phyloP scores from a whole-genome alignment of 202 grass and related monocot genomes.

The Elaeis oleifera region DNA sequence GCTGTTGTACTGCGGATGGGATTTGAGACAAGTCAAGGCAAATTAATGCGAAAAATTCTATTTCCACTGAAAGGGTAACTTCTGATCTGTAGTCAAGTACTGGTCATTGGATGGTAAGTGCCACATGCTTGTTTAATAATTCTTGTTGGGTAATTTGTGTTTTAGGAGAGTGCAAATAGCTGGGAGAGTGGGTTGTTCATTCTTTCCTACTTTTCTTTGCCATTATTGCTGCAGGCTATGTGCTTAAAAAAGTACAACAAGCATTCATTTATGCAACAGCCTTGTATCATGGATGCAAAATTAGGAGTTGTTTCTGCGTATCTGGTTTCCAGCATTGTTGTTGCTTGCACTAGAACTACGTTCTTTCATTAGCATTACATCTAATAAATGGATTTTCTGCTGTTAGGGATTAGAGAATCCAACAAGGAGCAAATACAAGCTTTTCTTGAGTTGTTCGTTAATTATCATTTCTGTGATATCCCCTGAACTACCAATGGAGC shows the following conservation, averaged over 20 bases:
- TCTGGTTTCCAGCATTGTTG: background rate
- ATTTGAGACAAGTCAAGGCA: slow-evolving; percentile 98
- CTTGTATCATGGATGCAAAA: no score
- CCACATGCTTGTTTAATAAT: no score
- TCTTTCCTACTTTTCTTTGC: no score
- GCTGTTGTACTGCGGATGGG: slow-evolving; percentile 94
- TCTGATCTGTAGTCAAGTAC: slow-evolving; percentile 20
- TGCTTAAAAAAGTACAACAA: slow-evolving; percentile 60
- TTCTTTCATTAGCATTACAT: slow-evolving; percentile 1
- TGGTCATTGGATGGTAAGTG: slow-evolving; percentile 11
- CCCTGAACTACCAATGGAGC: slow-evolving; percentile 95
- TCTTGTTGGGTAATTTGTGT: background rate
- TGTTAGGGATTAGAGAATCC: slow-evolving; percentile 88
- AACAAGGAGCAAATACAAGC: slow-evolving; percentile 96
- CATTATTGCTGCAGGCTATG: no score
- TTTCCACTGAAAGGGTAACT: slow-evolving; percentile 98
- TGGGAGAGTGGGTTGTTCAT: no score
- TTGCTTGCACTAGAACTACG: background rate
- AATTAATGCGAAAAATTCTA: slow-evolving; percentile 97
- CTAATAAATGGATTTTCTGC: background rate
- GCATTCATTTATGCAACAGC: background rate
- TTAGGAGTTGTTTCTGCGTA: no score
- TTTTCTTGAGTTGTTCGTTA: slow-evolving; percentile 96
- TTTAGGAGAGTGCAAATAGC: no score
- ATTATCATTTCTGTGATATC: slow-evolving; percentile 99